Evolutionary conservation across 345 rosid genomes (phyloP), one percentile per base, ranked within the genome.

Genomic region (Conringia planisiliqua): DNA sequence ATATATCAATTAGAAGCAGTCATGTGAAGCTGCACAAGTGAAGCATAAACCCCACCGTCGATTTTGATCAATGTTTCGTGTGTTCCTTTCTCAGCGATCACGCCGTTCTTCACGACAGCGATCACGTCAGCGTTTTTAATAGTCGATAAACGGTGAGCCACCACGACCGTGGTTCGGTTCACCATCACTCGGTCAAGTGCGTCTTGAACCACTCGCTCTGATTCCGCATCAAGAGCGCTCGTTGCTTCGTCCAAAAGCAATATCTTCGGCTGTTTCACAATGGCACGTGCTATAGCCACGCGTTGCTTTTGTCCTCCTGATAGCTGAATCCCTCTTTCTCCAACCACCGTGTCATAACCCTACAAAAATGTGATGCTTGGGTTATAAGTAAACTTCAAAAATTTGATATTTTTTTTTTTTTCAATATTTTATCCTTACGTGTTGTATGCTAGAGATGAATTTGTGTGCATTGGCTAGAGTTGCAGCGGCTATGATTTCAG

Each of bases 231-330:
- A 7, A 93, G 87, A 4, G 98, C 98, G 35, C 90, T 89, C 13
- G 98, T 93, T 62, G 97, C 96, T 83, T 93, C 97, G 67, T 93
- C 93, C 29, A 89, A 77, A 67, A 92, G 86, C 12, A 89, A 29
- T 66, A 89, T 82, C 75, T 82, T 87, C 0, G 96, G 97, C 27
- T 72, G 80, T 72, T 87, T 92, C 3, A 92, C 82, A 4, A 89
- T 83, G 26, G 96, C 97, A 0, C 96, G 85, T 6, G 93, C 92
- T 16, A 92, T 87, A 18, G 97, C 96, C 32, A 89, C 83, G 0
- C 96, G 82, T 17, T 89, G 97, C 62, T 92, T 92, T 24, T 89
- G 97, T 57, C 96, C 92, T 4, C 96, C 92, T 0, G 96, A 88
- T 46, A 92, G 66, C 3, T 88, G 96, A 7, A 84, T 82, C 22